A percentile compares a stretch with the other conserved stretches of the same genome.
Conservation (phyloP, 1,284 basidiomycete genomes). For the Bothia castanella region DNA sequence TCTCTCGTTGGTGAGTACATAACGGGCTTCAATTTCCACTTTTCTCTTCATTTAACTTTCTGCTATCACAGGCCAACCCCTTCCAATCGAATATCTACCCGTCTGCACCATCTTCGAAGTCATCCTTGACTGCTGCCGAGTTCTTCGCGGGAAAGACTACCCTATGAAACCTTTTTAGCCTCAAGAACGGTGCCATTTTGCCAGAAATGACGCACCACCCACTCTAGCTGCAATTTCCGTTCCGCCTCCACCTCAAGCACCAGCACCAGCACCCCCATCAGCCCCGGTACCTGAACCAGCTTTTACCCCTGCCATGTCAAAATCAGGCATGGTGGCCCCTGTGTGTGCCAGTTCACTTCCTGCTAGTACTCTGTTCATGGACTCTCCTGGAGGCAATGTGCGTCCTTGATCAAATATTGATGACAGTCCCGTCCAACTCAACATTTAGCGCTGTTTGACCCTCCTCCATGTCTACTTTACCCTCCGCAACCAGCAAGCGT, state of each 20-base stretch:
- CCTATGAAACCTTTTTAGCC: slow-evolving; percentile 65
- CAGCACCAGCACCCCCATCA: slow-evolving; percentile 17
- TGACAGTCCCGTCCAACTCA: slow-evolving; percentile 13
- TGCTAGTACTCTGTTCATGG: slow-evolving; percentile 23
- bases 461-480: slow-evolving; percentile 78
- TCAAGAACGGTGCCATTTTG: slow-evolving; percentile 53
- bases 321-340: slow-evolving; percentile 4
- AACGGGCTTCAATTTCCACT: background rate
- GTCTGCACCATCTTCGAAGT: slow-evolving; percentile 78
- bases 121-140: slow-evolving; percentile 77
- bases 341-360: slow-evolving; percentile 18
- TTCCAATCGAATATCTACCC: slow-evolving; percentile 97
- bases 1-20: slow-evolving; percentile 76
- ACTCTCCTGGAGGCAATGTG: slow-evolving; percentile 25
- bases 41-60: background rate
- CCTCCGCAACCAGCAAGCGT: slow-evolving; percentile 75
- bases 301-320: slow-evolving; percentile 12
- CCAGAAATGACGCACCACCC: slow-evolving; percentile 30
- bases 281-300: slow-evolving; percentile 18
- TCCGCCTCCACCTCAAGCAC: slow-evolving; percentile 20
- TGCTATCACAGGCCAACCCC: slow-evolving; percentile 68
- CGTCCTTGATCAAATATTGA: slow-evolving; percentile 16
- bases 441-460: slow-evolving; percentile 53
- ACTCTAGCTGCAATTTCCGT: slow-evolving; percentile 26
- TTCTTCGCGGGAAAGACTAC: slow-evolving; percentile 85